phyloP scores from a whole-genome alignment of 2,329 filamentous ascomycete species.

The Fusarium sterilihyphosum region DNA sequence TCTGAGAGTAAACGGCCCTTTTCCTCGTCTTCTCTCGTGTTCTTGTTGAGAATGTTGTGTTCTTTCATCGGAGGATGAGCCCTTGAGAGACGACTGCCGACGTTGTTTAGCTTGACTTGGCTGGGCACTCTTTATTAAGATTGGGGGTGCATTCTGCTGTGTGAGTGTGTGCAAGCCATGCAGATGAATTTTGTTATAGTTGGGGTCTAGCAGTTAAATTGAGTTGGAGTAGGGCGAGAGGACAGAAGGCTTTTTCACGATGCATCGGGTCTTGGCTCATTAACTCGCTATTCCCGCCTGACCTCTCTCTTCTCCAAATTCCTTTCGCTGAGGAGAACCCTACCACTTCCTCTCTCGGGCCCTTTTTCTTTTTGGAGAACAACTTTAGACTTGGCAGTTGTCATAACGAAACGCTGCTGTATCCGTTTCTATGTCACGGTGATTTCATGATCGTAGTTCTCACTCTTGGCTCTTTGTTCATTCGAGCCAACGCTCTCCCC shows the following conservation, averaged over 20 bases:
- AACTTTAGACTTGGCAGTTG: conserved; percentile 17
- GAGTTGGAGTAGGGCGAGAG: not conserved
- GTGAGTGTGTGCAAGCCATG: not conserved
- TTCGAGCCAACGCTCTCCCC: not conserved
- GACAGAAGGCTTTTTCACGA: not conserved
- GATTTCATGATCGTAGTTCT: conserved; percentile 14
- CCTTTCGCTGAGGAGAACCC: conserved; percentile 29
- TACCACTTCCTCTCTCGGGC: not conserved
- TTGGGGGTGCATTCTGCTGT: not conserved
- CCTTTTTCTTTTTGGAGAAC: conserved; percentile 32
- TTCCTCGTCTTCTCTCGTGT: not conserved
- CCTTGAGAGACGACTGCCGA: conserved; percentile 7
- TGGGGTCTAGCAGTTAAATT: not conserved
- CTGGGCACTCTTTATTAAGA: not conserved
- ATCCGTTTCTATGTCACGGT: not conserved
- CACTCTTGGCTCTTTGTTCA: not conserved
- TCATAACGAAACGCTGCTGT: conserved; percentile 11
- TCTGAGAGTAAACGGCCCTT: conserved; percentile 13
- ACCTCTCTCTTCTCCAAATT: conserved; percentile 37
- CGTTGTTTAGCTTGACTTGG: conserved; percentile 20
- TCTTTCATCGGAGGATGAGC: not conserved
- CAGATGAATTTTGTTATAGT: not conserved
- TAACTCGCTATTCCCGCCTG: conserved; percentile 9
- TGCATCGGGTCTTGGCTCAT: not conserved
- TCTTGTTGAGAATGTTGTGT: not conserved